phyloP scores from a whole-genome alignment of 768 basidiomycete species.

The Ramaria sp. region DNA sequence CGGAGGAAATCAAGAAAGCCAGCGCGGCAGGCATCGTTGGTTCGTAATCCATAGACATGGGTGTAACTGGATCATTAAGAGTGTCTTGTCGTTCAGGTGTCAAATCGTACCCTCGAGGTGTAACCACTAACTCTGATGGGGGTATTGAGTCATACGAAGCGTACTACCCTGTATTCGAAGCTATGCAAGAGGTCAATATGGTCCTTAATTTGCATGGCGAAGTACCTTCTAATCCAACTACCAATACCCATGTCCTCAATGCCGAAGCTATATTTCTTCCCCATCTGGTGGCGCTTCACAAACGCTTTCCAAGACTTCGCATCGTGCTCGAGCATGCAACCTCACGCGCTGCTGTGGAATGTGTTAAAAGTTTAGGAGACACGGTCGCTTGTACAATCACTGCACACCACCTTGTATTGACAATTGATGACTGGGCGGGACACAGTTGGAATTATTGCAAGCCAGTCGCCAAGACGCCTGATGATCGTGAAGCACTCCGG shows the following conservation, averaged over 20 bases:
- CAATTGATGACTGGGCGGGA: constrained; percentile 94
- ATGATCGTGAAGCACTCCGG: constrained; percentile 75
- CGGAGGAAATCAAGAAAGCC: constrained; percentile 84
- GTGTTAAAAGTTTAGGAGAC: constrained; percentile 62
- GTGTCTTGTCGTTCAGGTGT: constrained; percentile 37
- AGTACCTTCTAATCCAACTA: constrained; percentile 72
- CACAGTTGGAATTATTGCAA: constrained; percentile 97
- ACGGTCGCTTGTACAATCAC: constrained; percentile 97
- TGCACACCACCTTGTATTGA: constrained; percentile 88
- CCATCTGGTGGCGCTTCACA: constrained; percentile 73
- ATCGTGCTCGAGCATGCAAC: constrained; percentile 98
- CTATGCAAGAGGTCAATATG: constrained; percentile 89
- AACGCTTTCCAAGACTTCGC: constrained; percentile 75
- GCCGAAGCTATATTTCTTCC: constrained; percentile 86
- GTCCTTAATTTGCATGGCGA: constrained; percentile 97
- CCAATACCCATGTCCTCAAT: constrained; percentile 84
- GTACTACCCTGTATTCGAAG: constrained; percentile 88
- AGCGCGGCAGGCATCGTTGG: constrained; percentile 71
- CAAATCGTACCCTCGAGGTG: constrained; percentile 94
- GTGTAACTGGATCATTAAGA: background rate
- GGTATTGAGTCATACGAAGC: constrained; percentile 93
- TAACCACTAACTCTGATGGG: constrained; percentile 93
- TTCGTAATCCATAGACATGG: constrained; percentile 10
- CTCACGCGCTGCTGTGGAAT: constrained; percentile 80
- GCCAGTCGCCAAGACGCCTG: constrained; percentile 93